Percentiles rank a stretch among this genome's conserved stretches.
phyloP scores from a whole-genome alignment of 805 yeast genomes.

The Candida awuae region DNA sequence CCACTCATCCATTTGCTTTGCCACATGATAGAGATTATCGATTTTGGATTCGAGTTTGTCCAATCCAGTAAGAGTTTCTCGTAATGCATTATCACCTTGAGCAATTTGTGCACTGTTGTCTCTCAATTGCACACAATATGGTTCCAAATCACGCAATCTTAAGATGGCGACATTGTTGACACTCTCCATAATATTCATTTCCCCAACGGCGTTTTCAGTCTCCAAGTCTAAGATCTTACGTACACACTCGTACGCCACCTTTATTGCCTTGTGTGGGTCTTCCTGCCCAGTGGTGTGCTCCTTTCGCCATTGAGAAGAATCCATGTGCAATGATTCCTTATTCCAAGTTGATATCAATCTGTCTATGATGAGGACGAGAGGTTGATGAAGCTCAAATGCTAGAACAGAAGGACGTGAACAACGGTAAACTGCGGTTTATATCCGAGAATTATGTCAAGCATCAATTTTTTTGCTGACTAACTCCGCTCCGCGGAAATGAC shows the following conservation, averaged over 20 bases:
- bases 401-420: too few relatives aligned
- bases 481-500: too few relatives aligned
- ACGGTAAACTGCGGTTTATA: too few relatives aligned
- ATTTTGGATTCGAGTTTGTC: background rate
- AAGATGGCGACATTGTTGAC: conserved; percentile 52
- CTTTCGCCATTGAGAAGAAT: background rate
- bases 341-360: background rate
- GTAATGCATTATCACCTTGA: conserved; percentile 1
- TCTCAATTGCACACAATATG: conserved; percentile 22
- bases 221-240: conserved; percentile 29
- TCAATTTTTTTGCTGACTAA: too few relatives aligned
- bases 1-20: conserved; percentile 52
- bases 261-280: conserved; percentile 21
- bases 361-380: too few relatives aligned
- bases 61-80: too few relatives aligned
- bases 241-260: conserved; percentile 26
- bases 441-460: too few relatives aligned
- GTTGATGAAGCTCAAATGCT: too few relatives aligned
- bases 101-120: background rate
- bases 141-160: conserved; percentile 41
- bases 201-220: conserved; percentile 29
- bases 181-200: conserved; percentile 44
- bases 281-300: conserved; percentile 3
- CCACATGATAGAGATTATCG: background rate
- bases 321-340: background rate